Evolutionary conservation across 2,329 filamentous ascomycete genomes (phyloP), one percentile per base, ranked within the genome.

Genomic region (Geosmithia putterillii): DNA sequence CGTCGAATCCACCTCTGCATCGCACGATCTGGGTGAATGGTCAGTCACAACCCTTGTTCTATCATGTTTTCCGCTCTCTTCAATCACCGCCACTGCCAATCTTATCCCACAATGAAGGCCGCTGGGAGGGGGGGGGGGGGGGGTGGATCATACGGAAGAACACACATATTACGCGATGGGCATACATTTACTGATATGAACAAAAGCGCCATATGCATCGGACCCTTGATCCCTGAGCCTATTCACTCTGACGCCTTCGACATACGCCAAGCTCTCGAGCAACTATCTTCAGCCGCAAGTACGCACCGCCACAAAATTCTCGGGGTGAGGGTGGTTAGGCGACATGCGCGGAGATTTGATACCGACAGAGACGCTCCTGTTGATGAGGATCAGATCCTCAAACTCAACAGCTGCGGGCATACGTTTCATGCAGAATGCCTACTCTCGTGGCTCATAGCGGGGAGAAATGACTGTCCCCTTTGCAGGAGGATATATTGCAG

Each of bases 381-480:
- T 7, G 43, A 42, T 4, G 34, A 34, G 18, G 50, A 56, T 12
- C 19, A 8, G 5, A 54, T 65, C 4, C 23, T 68, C 41, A 60
- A 54, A 39, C 47, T 66, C 40, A 60, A 60, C 38, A 49, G 43
- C 18, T 68, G 64, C 36, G 56, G 54, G 1, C 65, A 67, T 37
- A 49, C 56, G 2, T 68, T 65, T 43, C 64, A 67, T 47, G 55
- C 59, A 5, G 55, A 54, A 7, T 67, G 65, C 20, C 52, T 68
- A 20, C 58, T 55, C 2, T 57, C 55, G 0, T 68, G 64, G 64
- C 64, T 64, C 42, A 44, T 64, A 28, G 54, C 56, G 22, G 52
- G 55, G 18, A 53, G 61, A 3, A 57, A 58, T 42, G 54, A 59
- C 23, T 68, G 65, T 32, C 64, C 64, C 1, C 50, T 67, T 1